Conservation (phyloP, 345 rosid genomes). For the Bruguiera parviflora region DNA sequence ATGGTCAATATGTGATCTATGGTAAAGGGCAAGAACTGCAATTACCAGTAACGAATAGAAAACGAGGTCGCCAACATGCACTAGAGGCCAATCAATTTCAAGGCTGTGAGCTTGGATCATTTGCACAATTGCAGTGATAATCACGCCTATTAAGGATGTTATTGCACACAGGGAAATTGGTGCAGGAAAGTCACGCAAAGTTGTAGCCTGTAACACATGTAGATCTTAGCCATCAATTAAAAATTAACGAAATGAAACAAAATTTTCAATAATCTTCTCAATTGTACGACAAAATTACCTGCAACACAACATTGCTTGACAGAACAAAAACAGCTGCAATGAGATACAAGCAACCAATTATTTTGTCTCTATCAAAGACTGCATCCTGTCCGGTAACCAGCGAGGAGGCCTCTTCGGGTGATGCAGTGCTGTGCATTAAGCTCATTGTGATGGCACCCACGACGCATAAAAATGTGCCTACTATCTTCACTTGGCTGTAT, state of each 20-base stretch:
- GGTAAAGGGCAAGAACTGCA: not conserved
- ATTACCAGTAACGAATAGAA: conserved; percentile 58
- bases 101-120: conserved; percentile 37
- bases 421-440: conserved; percentile 62
- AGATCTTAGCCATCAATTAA: not conserved
- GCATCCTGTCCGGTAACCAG: not conserved
- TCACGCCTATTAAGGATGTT: conserved; percentile 66
- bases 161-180: conserved; percentile 75
- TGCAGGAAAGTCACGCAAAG: conserved; percentile 79
- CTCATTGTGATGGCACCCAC: conserved; percentile 74
- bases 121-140: conserved; percentile 48
- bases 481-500: conserved; percentile 75
- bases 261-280: not conserved
- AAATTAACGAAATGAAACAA: not conserved
- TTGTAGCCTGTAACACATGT: conserved; percentile 43
- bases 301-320: conserved; percentile 67
- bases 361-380: conserved; percentile 49
- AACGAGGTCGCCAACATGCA: conserved; percentile 36
- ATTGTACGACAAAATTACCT: conserved; percentile 32
- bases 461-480: conserved; percentile 77
- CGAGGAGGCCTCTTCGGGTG: conserved; percentile 15
- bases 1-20: no score
- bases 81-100: conserved; percentile 37
- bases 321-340: conserved; percentile 61
- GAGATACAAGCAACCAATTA: conserved; percentile 73